These are phyloP conservation scores for Fermentozyma sake DNA, from an alignment of 1,139 yeast genomes.

Conservation along the genomic window DNA sequence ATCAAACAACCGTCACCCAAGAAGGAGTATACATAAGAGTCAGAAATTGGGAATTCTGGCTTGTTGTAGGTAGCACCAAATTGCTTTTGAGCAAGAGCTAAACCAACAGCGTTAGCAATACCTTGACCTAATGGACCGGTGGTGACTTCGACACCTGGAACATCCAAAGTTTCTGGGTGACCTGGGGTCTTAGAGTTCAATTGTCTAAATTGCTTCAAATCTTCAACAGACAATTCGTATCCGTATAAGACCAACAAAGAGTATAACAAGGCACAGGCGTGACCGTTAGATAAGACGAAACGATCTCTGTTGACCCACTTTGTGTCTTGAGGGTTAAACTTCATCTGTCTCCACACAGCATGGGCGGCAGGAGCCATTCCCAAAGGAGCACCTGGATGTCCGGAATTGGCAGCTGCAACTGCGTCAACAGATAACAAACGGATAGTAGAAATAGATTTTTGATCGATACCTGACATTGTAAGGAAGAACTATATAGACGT, in stretches of 20 bases:
- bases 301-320: conserved; percentile 94
- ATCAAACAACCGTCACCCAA: conserved; percentile 98
- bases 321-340: conserved; percentile 86
- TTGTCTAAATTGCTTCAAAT: conserved; percentile 89
- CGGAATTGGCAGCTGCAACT: conserved; percentile 87
- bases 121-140: conserved; percentile 99
- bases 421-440: conserved; percentile 89
- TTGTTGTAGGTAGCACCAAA: conserved; percentile 92
- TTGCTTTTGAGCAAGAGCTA: conserved; percentile 93
- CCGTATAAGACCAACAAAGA: conserved; percentile 84
- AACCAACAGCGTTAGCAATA: conserved; percentile 92
- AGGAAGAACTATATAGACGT: background rate
- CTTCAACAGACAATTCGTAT: conserved; percentile 76
- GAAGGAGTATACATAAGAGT: conserved; percentile 74
- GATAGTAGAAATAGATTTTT: conserved; percentile 79
- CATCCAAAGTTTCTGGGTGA: conserved; percentile 79
- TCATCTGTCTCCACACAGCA: conserved; percentile 77
- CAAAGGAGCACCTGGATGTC: conserved; percentile 99
- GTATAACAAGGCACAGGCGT: conserved; percentile 90
- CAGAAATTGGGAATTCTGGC: conserved; percentile 69
- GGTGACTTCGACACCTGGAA: conserved; percentile 94
- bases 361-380: conserved; percentile 81
- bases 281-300: conserved; percentile 94
- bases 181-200: conserved; percentile 92
- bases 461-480: conserved; percentile 50